Conservation (phyloP, 345 rosid species). For the Lagerstroemia speciosa region DNA sequence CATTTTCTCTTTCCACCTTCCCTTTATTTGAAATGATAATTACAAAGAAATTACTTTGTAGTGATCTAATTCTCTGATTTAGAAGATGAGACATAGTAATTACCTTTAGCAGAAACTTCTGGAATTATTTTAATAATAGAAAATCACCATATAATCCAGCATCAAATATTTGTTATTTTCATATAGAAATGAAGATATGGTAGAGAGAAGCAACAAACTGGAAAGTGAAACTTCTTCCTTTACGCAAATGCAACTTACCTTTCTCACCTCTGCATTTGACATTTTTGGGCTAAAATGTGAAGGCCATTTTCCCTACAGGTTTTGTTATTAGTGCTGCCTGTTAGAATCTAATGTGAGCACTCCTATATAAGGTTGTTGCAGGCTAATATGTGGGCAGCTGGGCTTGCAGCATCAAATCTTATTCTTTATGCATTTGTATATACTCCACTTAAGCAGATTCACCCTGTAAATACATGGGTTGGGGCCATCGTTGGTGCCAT, state of each 20-base stretch:
- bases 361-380: constrained; percentile 64
- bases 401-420: constrained; percentile 78
- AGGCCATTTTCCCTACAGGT: background rate
- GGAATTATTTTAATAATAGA: no score
- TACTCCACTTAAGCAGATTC: constrained; percentile 93
- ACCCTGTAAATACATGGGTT: constrained; percentile 95
- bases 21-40: background rate
- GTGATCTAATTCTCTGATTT: no score
- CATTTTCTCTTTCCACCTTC: no score
- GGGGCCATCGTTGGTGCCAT: constrained; percentile 98
- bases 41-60: background rate
- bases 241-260: background rate
- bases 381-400: constrained; percentile 89
- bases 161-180: no score
- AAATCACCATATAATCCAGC: no score
- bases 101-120: no score
- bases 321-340: background rate
- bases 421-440: constrained; percentile 65
- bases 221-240: background rate
- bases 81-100: no score
- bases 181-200: background rate
- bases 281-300: background rate
- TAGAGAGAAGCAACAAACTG: background rate
- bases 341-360: constrained; percentile 24
- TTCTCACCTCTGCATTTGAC: background rate